Percentiles rank a stretch among this genome's conserved stretches.
Evolutionary conservation across 2,329 filamentous ascomycete genomes (phyloP).

Genomic region (Monosporascus sp.): DNA sequence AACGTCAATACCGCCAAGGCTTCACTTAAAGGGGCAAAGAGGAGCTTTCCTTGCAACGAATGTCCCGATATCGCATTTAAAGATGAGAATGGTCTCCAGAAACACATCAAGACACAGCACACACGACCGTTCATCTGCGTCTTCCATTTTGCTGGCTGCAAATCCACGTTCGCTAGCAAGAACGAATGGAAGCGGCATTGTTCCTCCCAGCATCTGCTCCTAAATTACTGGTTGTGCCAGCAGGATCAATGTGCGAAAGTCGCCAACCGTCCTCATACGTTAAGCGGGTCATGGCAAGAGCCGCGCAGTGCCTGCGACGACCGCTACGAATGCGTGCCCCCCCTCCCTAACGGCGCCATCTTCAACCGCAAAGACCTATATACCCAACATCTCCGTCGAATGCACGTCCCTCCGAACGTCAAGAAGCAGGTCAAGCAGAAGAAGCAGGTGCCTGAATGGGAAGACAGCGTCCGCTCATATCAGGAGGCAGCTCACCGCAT

Average conservation of each 20-base stretch:
- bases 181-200: constrained; percentile 97
- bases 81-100: constrained; percentile 38
- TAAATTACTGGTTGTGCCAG: constrained; percentile 71
- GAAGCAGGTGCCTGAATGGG: constrained; percentile 33
- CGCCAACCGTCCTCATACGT: constrained; percentile 19
- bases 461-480: constrained; percentile 49
- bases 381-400: constrained; percentile 79
- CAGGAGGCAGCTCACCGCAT: constrained; percentile 53
- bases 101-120: constrained; percentile 48
- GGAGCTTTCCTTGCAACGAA: constrained; percentile 28
- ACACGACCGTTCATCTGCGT: constrained; percentile 67
- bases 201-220: constrained; percentile 69
- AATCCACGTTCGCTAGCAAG: constrained; percentile 67
- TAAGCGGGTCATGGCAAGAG: constrained; percentile 14
- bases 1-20: constrained; percentile 12
- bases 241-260: constrained; percentile 48
- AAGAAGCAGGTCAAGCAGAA: constrained; percentile 34
- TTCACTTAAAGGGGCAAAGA: constrained; percentile 16
- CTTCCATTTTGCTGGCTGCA: constrained; percentile 72
- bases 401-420: constrained; percentile 59
- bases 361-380: constrained; percentile 94
- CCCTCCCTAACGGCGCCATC: constrained; percentile 49
- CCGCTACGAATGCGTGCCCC: constrained; percentile 7
- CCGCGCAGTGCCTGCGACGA: constrained; percentile 10
- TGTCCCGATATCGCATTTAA: constrained; percentile 37